Percentiles rank a stretch among this genome's conserved stretches.
phyloP scores from a whole-genome alignment of 2,329 filamentous ascomycete genomes.

The Hypoxylon sp. region DNA sequence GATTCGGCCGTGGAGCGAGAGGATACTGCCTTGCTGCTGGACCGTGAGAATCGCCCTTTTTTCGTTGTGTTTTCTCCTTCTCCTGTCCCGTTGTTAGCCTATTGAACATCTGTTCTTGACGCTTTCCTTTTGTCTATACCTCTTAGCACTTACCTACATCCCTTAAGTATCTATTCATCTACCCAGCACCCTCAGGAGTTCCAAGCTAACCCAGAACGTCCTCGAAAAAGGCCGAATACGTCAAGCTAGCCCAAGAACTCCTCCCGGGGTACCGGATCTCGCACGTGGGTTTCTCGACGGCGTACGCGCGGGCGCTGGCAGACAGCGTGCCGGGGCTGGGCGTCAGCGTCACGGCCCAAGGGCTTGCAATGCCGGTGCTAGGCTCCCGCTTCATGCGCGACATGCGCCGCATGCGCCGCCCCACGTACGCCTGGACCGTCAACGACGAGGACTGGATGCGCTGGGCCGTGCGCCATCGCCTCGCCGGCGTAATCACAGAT shows the following conservation, averaged over 20 bases:
- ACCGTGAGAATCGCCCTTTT: constrained; percentile 58
- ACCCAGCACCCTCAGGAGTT: constrained; percentile 43
- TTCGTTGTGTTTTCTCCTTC: background rate
- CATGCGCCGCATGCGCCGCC: constrained; percentile 61
- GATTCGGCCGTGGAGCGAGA: constrained; percentile 70
- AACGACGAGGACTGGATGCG: constrained; percentile 82
- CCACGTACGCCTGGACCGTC: constrained; percentile 85
- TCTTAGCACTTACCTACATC: background rate
- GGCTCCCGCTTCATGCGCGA: constrained; percentile 72
- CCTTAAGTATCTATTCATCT: background rate
- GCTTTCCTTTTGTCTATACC: constrained; percentile 2
- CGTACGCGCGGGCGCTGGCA: constrained; percentile 77
- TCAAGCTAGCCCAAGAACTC: constrained; percentile 67
- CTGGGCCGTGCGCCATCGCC: constrained; percentile 72
- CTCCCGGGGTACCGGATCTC: constrained; percentile 70
- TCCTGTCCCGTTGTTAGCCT: background rate
- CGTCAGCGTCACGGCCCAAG: constrained; percentile 79
- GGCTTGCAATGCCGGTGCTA: constrained; percentile 71
- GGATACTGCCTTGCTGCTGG: constrained; percentile 86
- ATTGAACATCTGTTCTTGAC: background rate
- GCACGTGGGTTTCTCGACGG: constrained; percentile 72
- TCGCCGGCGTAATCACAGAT: constrained; percentile 89
- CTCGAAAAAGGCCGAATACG: constrained; percentile 73
- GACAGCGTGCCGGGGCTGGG: constrained; percentile 67
- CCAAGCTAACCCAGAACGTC: too few species aligned